phyloP scores from a whole-genome alignment of 768 basidiomycete genomes.

The Mycena galericulata region DNA sequence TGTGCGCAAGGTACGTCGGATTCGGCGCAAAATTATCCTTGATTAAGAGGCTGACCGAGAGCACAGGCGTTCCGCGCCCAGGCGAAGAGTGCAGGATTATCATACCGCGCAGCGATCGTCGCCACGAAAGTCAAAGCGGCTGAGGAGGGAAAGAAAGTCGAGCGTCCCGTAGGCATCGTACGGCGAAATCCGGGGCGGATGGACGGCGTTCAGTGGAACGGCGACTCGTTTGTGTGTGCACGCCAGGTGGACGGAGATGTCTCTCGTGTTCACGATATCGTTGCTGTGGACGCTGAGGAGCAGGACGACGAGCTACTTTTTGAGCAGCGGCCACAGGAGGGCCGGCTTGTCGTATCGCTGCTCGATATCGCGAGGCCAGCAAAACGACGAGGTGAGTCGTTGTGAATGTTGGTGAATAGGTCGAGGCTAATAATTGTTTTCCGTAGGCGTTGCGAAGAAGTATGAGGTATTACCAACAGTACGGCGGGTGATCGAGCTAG shows the following conservation, averaged over 20 bases:
- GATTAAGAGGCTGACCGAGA: background rate
- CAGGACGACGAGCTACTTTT: background rate
- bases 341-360: constrained; percentile 38
- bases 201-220: constrained; percentile 42
- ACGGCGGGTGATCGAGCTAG: constrained; percentile 36
- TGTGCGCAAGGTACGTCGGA: constrained; percentile 20
- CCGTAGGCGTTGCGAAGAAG: constrained; percentile 42
- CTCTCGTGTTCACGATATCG: constrained; percentile 19
- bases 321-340: constrained; percentile 9
- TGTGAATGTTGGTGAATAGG: background rate
- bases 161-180: constrained; percentile 11
- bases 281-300: constrained; percentile 33
- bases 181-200: constrained; percentile 40
- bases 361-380: constrained; percentile 49
- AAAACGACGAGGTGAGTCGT: constrained; percentile 43
- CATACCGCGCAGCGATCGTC: constrained; percentile 17
- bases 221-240: constrained; percentile 38
- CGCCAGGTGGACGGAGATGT: constrained; percentile 40
- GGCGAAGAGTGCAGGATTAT: constrained; percentile 13
- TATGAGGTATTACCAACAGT: constrained; percentile 39
- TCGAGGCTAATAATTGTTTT: constrained; percentile 1
- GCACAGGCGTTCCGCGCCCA: constrained; percentile 27
- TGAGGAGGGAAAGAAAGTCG: constrained; percentile 14
- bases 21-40: too few relatives aligned
- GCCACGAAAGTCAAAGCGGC: background rate